These are phyloP conservation scores for Tulasnella sp. DNA, from an alignment of 768 basidiomycete genomes.

Conservation along the genomic window DNA sequence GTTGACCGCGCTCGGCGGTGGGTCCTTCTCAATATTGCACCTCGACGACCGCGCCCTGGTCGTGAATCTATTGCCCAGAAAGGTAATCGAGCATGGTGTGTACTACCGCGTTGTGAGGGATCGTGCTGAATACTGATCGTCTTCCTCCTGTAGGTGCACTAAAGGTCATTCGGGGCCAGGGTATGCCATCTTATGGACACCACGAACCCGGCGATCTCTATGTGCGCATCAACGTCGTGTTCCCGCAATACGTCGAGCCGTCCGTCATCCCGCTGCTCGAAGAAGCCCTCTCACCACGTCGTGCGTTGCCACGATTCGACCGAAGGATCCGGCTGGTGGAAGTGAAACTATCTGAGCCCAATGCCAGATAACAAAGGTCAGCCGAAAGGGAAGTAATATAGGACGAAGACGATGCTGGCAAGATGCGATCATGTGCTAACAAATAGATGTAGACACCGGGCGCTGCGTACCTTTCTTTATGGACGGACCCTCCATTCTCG, in stretches of 20 bases:
- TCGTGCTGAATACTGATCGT: conserved; percentile 13
- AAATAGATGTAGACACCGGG: conserved; percentile 52
- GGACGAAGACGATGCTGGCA: conserved; percentile 53
- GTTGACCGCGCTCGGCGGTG: no score
- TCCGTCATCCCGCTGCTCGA: conserved; percentile 62
- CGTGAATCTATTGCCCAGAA: no score
- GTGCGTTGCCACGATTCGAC: conserved; percentile 49
- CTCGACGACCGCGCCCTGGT: no score
- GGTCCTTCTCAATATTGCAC: no score
- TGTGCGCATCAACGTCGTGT: conserved; percentile 73
- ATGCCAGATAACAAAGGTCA: conserved; percentile 43
- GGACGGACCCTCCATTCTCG: no score
- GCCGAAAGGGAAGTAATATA: conserved; percentile 70
- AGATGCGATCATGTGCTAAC: conserved; percentile 89
- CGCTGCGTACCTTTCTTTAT: no score
- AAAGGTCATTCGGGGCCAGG: conserved; percentile 87
- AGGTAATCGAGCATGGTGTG: neutral
- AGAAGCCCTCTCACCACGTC: conserved; percentile 69
- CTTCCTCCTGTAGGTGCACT: conserved; percentile 46
- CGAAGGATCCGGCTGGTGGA: conserved; percentile 67
- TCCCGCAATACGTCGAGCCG: conserved; percentile 72
- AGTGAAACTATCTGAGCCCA: conserved; percentile 66
- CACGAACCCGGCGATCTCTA: conserved; percentile 93
- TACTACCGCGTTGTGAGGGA: neutral
- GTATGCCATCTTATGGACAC: conserved; percentile 97